Base-by-base conservation (phyloP, 345 rosid genomes). In the Combretum micranthum region DNA sequence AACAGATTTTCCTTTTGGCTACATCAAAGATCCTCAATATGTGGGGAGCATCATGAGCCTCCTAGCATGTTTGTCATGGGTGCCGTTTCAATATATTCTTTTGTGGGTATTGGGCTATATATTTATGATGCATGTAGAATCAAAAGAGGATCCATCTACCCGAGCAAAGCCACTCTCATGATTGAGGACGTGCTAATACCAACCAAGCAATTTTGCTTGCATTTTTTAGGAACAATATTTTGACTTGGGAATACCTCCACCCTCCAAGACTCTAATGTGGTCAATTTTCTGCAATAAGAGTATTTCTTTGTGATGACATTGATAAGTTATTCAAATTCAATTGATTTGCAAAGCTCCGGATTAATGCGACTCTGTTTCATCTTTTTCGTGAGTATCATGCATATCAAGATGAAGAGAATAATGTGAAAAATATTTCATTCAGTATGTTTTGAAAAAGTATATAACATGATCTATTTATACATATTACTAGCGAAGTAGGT, bases 41-140 rank as follows among this genome's bases (percentile, higher is more conserved):
- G 80, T 85, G 50, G 97, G 97, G 42, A 93, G 99, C 79, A 69
- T 85, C 53, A 52, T 80, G 85, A 89, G 94, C 68, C 82, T 87
- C 45, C 55, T 89, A 45, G 91, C 89, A 10, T 84, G 91, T 44
- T 70, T 79, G 32, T 64, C 86, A 42, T 92, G 90, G 95, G 80
- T 84, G 43, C 96, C 97, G 19, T 83, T 84, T 49, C 94, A 75
- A 39, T 92, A 88, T 77, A 83, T 92, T 57, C 65, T 85, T 50
- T 53, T 86, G 15, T 92, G 96, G 95, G 61, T 70, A 53, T 76
- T 88, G 25, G 91, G 98, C 45, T 88, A 88, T 62, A 53, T 68
- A 16, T 82, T 88, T 72, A 84, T 88, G 79, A 80, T 86, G 20
- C 57, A 44, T 13, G 4, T 92, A 3, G 98, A 92, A 63, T 83